These are phyloP conservation scores for Sporothrix sp. DNA, from an alignment of 2,329 filamentous ascomycete species.

Conservation along the genomic window DNA sequence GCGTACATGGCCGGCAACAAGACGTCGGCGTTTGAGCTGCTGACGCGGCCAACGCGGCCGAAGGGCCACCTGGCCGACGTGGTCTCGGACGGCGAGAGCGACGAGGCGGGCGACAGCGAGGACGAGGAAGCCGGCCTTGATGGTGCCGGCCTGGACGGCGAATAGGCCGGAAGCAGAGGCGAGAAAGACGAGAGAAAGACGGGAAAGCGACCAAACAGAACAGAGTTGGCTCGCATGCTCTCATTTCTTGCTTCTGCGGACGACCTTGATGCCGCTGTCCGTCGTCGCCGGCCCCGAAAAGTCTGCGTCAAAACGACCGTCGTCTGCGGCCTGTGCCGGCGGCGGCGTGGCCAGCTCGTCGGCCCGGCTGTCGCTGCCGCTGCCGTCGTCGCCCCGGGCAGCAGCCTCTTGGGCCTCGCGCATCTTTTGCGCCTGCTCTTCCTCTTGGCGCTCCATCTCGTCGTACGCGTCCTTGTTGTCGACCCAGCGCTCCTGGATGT, in stretches of 20 bases:
- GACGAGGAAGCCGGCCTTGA: constrained; percentile 14
- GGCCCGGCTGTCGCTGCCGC: constrained; percentile 36
- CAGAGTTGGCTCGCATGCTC: too few species aligned
- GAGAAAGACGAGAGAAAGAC: not conserved
- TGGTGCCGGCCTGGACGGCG: not conserved
- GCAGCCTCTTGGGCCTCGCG: constrained; percentile 22
- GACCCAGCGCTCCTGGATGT: constrained; percentile 94
- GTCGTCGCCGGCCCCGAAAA: constrained; percentile 11
- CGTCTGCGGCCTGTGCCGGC: constrained; percentile 22
- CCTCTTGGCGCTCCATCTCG: constrained; percentile 61
- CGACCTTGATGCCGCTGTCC: constrained; percentile 57
- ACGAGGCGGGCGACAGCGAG: constrained; percentile 36
- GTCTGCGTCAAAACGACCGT: constrained; percentile 27
- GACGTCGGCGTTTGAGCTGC: constrained; percentile 22
- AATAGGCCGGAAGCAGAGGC: not conserved
- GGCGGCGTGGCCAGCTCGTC: constrained; percentile 20
- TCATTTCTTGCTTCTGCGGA: constrained; percentile 48
- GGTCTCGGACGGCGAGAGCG: constrained; percentile 37
- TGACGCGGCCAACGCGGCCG: constrained; percentile 20
- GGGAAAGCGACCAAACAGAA: too few species aligned
- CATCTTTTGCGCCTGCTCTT: constrained; percentile 64
- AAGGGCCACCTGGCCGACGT: constrained; percentile 33
- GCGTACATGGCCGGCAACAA: constrained; percentile 35
- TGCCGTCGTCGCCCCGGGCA: constrained; percentile 26
- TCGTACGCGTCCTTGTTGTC: constrained; percentile 85